Evolutionary conservation across 805 yeast genomes (phyloP).

Genomic region (Jamesozyma hellenica): DNA sequence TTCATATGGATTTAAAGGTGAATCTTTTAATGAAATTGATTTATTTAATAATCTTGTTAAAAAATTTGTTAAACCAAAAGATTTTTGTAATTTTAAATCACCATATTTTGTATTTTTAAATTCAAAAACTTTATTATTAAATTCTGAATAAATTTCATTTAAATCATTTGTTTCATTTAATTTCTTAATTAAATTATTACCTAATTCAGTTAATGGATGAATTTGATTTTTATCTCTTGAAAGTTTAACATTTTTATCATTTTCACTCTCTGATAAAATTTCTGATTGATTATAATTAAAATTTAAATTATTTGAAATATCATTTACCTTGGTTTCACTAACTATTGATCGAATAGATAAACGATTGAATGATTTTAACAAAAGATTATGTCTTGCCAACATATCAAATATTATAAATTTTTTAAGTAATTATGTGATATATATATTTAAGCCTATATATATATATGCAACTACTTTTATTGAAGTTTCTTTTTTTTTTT

Average conservation of each 20-base stretch:
- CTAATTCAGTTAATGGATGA: slow-evolving; percentile 1
- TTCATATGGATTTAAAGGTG: slow-evolving; percentile 19
- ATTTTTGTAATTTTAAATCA: slow-evolving; percentile 3
- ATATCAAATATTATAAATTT: too few species aligned
- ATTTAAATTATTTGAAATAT: neutral
- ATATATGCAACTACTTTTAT: too few species aligned
- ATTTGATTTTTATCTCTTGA: neutral
- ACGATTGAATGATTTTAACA: too few species aligned
- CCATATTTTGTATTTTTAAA: neutral
- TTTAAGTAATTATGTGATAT: too few species aligned
- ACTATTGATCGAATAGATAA: too few species aligned
- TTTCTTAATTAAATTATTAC: neutral
- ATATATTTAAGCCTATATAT: too few species aligned
- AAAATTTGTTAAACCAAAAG: slow-evolving; percentile 1
- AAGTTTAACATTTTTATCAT: too few species aligned
- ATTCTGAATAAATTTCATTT: slow-evolving; percentile 1
- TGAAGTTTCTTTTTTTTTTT: too few species aligned
- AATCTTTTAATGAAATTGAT: neutral
- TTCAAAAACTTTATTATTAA: slow-evolving; percentile 1
- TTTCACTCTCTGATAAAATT: too few species aligned
- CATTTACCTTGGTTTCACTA: too few species aligned
- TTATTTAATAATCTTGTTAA: slow-evolving; percentile 1
- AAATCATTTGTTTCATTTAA: slow-evolving; percentile 2
- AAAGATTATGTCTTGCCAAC: too few species aligned
- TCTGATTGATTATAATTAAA: neutral